phyloP scores from a whole-genome alignment of 805 yeast genomes.

The Priceomyces fermenticarens region DNA sequence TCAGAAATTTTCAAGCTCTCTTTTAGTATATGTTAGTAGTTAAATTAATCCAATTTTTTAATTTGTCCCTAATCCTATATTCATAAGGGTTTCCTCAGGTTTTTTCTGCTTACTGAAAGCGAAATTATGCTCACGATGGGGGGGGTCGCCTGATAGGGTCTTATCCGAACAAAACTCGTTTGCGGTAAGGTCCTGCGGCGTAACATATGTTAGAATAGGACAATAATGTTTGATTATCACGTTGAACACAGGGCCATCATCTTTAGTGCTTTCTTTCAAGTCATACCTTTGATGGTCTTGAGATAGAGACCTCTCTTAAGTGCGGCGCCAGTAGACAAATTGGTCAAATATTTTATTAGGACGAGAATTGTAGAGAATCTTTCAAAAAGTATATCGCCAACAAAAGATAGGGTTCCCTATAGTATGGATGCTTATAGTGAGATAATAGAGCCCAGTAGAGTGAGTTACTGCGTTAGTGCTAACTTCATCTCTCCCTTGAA shows the following conservation, averaged over 20 bases:
- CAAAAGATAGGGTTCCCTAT: background rate
- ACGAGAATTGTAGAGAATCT: background rate
- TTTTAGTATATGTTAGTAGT: background rate
- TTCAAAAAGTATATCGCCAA: background rate
- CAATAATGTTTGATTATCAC: background rate
- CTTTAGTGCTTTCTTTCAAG: background rate
- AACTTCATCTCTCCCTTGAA: conserved; percentile 42
- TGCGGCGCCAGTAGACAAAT: conserved; percentile 5
- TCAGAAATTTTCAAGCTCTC: background rate
- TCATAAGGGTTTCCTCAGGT: conserved; percentile 4
- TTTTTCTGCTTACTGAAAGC: background rate
- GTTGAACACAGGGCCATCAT: background rate
- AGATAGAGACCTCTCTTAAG: conserved; percentile 8
- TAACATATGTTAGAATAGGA: background rate
- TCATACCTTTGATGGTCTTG: no score
- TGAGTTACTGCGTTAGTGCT: conserved; percentile 57
- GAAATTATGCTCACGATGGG: conserved; percentile 7
- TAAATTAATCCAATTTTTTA: conserved; percentile 1
- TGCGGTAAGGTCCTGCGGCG: conserved; percentile 1
- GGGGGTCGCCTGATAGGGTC: conserved; percentile 3
- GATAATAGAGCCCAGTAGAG: conserved; percentile 71
- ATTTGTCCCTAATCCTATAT: conserved; percentile 6
- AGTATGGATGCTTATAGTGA: conserved; percentile 79
- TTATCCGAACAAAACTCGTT: conserved; percentile 1
- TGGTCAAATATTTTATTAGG: background rate